phyloP scores from a whole-genome alignment of 2,329 filamentous ascomycete species.

The Drechslerella dactyloides region DNA sequence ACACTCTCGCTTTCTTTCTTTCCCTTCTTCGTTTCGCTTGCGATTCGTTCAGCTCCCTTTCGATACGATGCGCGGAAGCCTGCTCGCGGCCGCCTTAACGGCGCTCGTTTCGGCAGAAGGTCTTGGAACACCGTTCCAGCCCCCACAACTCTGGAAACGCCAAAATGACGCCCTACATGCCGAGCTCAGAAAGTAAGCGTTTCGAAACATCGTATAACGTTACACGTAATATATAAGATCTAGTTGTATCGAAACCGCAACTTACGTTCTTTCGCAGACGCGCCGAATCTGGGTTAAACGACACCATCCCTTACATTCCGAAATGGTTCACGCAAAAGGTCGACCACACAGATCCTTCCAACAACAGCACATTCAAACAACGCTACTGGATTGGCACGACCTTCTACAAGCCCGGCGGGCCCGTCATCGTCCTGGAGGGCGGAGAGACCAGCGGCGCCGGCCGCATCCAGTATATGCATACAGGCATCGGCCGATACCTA shows the following conservation, averaged over 20 bases:
- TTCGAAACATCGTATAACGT: too few relatives aligned
- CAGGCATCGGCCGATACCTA: conserved; percentile 76
- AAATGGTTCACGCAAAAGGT: conserved; percentile 44
- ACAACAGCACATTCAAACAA: conserved; percentile 70
- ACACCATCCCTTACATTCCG: conserved; percentile 25
- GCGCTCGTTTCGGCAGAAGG: neutral
- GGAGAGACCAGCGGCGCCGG: conserved; percentile 72
- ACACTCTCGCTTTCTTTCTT: neutral
- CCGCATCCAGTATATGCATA: conserved; percentile 73
- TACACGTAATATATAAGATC: too few relatives aligned
- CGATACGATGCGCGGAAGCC: neutral
- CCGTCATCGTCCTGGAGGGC: conserved; percentile 76
- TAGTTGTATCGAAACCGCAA: neutral
- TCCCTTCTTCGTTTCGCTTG: neutral
- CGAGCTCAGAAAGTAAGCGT: too few relatives aligned
- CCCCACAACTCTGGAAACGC: too few relatives aligned
- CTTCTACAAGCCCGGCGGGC: conserved; percentile 77
- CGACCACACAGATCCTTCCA: conserved; percentile 68
- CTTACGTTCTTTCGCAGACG: conserved; percentile 17
- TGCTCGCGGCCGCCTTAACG: neutral
- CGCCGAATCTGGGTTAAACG: conserved; percentile 9
- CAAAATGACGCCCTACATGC: too few relatives aligned
- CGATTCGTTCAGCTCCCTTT: conserved; percentile 1
- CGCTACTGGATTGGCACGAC: conserved; percentile 84
- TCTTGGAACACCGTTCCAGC: too few relatives aligned